Conservation (phyloP, 768 basidiomycete species). For the Boletellus ananiceps region DNA sequence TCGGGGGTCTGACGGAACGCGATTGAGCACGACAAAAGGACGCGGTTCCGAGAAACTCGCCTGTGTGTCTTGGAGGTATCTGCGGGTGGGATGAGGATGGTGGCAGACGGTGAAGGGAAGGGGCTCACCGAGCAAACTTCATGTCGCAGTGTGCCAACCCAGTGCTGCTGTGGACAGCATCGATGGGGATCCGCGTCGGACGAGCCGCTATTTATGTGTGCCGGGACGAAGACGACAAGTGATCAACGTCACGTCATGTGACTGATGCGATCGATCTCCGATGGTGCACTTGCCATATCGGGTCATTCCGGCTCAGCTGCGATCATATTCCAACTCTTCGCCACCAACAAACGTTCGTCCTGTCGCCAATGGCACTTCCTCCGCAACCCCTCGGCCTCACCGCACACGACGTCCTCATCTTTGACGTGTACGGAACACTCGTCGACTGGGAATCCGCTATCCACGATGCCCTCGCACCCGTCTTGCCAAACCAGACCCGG, state of each 20-base stretch:
- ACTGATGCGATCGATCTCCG: no score
- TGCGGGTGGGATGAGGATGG: conserved; percentile 16
- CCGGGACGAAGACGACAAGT: no score
- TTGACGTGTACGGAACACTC: conserved; percentile 78
- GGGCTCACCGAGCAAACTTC: conserved; percentile 56
- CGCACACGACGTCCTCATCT: conserved; percentile 44
- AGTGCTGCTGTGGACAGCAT: not conserved
- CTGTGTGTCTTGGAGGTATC: conserved; percentile 68
- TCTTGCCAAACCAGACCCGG: conserved; percentile 17
- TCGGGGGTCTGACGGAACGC: conserved; percentile 52
- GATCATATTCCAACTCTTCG: no score
- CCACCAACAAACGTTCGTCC: no score
- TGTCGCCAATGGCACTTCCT: conserved; percentile 16
- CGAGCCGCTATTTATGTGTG: no score
- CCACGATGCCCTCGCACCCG: conserved; percentile 40
- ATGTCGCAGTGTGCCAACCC: conserved; percentile 27
- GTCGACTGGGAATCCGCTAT: conserved; percentile 75
- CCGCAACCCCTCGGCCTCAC: conserved; percentile 5
- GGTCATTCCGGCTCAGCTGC: no score
- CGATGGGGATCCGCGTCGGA: no score
- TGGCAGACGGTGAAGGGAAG: not conserved
- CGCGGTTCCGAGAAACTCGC: conserved; percentile 28
- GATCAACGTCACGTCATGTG: no score
- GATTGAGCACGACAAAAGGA: not conserved
- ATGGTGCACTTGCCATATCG: no score